phyloP scores from a whole-genome alignment of 1,284 basidiomycete genomes.

The Inonotus obliquus region DNA sequence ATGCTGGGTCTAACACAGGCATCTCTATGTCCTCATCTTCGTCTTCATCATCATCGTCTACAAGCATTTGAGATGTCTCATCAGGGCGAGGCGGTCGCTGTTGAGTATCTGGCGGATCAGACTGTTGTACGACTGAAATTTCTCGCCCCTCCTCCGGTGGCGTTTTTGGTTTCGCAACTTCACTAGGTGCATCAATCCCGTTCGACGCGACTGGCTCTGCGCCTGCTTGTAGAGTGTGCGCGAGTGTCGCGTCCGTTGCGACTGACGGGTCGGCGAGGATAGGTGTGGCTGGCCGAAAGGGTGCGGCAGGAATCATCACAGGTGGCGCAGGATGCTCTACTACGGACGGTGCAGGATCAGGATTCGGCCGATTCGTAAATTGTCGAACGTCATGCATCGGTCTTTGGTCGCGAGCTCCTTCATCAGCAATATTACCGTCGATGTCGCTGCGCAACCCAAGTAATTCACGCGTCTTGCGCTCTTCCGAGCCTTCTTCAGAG shows the following conservation, averaged over 20 bases:
- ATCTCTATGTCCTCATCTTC: constrained; percentile 50
- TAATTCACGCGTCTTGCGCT: constrained; percentile 39
- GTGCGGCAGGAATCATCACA: neutral
- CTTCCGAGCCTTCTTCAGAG: constrained; percentile 59
- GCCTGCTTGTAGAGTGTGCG: neutral
- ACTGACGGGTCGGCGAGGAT: neutral
- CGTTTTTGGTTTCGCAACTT: neutral
- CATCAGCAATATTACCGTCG: neutral
- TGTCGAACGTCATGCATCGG: neutral
- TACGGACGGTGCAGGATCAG: neutral
- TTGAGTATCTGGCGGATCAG: neutral
- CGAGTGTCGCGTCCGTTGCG: neutral
- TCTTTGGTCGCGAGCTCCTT: neutral
- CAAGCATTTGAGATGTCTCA: constrained; percentile 18
- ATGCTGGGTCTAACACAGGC: constrained; percentile 48
- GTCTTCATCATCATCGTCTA: constrained; percentile 32
- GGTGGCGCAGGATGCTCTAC: neutral
- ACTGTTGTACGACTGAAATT: neutral
- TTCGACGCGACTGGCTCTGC: neutral
- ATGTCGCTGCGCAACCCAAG: constrained; percentile 31
- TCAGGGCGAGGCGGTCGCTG: neutral
- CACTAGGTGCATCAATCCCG: neutral
- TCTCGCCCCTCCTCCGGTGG: neutral
- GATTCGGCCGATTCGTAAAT: neutral
- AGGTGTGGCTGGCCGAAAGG: neutral